phyloP scores from a whole-genome alignment of 2,329 filamentous ascomycete genomes.

The Diaporthe citriasiana region DNA sequence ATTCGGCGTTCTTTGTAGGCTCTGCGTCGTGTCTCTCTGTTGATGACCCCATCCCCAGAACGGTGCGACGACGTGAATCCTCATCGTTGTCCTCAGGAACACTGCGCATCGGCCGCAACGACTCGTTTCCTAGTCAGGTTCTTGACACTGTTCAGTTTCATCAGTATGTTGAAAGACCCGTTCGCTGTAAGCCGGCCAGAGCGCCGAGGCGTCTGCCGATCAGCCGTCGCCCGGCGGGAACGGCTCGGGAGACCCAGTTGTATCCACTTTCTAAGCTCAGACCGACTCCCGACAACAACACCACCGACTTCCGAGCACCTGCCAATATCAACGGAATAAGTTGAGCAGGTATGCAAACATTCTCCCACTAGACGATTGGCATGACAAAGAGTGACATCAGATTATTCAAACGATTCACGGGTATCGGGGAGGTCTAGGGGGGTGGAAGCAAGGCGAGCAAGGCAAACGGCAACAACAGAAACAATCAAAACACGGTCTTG shows the following conservation, averaged over 20 bases:
- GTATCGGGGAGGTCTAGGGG: not conserved
- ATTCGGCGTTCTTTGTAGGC: constrained; percentile 11
- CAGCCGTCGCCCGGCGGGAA: constrained; percentile 25
- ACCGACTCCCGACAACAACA: constrained; percentile 25
- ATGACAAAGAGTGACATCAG: constrained; percentile 32
- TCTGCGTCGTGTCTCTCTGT: not conserved
- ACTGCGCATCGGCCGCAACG: not conserved
- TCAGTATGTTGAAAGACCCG: not conserved
- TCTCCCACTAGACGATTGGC: constrained; percentile 21
- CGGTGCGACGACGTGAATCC: not conserved
- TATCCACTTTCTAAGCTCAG: constrained; percentile 21
- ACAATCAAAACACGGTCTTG: not conserved
- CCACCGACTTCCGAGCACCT: constrained; percentile 30
- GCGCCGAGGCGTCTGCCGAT: constrained; percentile 17
- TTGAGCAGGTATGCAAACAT: constrained; percentile 11
- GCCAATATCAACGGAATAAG: not conserved
- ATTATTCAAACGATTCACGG: constrained; percentile 9
- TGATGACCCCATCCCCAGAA: not conserved
- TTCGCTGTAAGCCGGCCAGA: not conserved
- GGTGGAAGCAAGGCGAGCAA: not conserved
- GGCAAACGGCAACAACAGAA: not conserved
- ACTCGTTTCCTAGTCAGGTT: not conserved
- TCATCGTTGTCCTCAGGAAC: not conserved
- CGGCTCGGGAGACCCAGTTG: constrained; percentile 12
- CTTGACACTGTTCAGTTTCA: not conserved